phyloP scores from a whole-genome alignment of 1,284 basidiomycete genomes.

The Stygiomarasmius scandens region DNA sequence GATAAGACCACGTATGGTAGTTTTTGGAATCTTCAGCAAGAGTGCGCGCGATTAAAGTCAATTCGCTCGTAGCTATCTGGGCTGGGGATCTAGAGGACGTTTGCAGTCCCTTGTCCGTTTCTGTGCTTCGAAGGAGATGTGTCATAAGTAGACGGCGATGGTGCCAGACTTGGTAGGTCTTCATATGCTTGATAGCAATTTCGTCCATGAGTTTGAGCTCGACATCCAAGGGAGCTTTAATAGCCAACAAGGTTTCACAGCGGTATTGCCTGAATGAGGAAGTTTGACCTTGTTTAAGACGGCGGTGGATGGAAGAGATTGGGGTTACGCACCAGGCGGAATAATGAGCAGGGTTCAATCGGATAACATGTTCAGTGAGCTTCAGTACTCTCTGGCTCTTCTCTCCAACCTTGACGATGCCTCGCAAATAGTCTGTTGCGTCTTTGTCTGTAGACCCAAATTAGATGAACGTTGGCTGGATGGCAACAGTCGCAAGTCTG shows the following conservation, averaged over 20 bases:
- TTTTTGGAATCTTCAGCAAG: constrained; percentile 85
- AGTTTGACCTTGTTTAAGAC: constrained; percentile 10
- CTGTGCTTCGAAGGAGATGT: constrained; percentile 31
- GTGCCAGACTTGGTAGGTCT: constrained; percentile 98
- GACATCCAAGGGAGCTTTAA: constrained; percentile 65
- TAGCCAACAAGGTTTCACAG: constrained; percentile 77
- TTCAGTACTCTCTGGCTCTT: constrained; percentile 79
- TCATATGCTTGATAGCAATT: constrained; percentile 79
- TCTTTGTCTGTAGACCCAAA: constrained; percentile 70
- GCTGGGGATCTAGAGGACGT: constrained; percentile 40
- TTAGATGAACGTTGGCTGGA: constrained; percentile 2
- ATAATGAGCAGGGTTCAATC: constrained; percentile 91
- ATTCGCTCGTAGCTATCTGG: constrained; percentile 49
- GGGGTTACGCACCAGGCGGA: constrained; percentile 77
- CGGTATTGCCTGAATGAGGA: constrained; percentile 82
- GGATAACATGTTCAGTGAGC: constrained; percentile 85
- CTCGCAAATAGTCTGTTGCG: constrained; percentile 90
- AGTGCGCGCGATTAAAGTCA: constrained; percentile 75
- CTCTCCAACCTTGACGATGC: constrained; percentile 75
- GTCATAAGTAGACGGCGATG: constrained; percentile 85
- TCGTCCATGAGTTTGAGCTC: constrained; percentile 87
- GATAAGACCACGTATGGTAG: constrained; percentile 95
- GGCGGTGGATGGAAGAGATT: constrained; percentile 2
- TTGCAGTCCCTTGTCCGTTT: not conserved
- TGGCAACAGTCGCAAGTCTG: too few relatives aligned